Evolutionary conservation across 768 basidiomycete species (phyloP).

Genomic region (Podaxis sp.): DNA sequence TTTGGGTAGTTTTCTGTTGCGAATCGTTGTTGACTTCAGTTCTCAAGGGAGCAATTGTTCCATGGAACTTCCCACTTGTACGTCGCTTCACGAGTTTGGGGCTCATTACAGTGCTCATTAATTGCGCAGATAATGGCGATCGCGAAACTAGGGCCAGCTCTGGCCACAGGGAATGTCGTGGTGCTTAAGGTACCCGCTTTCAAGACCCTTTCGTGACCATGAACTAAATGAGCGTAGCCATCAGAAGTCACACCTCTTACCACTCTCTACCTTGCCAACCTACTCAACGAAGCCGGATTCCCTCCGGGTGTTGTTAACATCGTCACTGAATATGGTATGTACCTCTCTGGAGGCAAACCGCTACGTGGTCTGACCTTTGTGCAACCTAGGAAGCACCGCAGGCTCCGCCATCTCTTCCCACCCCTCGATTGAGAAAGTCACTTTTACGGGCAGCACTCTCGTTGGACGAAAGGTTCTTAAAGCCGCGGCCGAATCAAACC

Average conservation of each 20-base stretch:
- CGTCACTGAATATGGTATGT: constrained; percentile 59
- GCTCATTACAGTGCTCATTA: neutral
- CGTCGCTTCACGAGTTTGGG: neutral
- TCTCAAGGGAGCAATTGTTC: constrained; percentile 51
- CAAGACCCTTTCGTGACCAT: neutral
- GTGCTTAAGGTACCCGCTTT: constrained; percentile 54
- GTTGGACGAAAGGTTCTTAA: constrained; percentile 72
- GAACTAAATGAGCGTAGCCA: constrained; percentile 32
- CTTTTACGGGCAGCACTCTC: constrained; percentile 78
- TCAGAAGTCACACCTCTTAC: constrained; percentile 75
- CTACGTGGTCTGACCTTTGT: neutral
- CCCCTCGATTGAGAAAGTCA: constrained; percentile 64
- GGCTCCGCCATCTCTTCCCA: constrained; percentile 70
- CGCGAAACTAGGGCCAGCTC: constrained; percentile 74
- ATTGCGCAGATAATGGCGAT: constrained; percentile 42
- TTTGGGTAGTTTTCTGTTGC: neutral
- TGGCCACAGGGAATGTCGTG: constrained; percentile 74
- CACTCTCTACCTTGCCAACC: constrained; percentile 48
- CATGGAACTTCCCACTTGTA: constrained; percentile 54
- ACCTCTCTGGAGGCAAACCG: neutral
- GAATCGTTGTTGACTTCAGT: neutral
- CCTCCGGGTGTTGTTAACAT: constrained; percentile 77
- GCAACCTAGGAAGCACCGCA: constrained; percentile 40
- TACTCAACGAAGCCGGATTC: constrained; percentile 71
- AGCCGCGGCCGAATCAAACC: constrained; percentile 68